Conservation (phyloP, 2,329 filamentous ascomycete species). For the Fusarium odoratissimum region DNA sequence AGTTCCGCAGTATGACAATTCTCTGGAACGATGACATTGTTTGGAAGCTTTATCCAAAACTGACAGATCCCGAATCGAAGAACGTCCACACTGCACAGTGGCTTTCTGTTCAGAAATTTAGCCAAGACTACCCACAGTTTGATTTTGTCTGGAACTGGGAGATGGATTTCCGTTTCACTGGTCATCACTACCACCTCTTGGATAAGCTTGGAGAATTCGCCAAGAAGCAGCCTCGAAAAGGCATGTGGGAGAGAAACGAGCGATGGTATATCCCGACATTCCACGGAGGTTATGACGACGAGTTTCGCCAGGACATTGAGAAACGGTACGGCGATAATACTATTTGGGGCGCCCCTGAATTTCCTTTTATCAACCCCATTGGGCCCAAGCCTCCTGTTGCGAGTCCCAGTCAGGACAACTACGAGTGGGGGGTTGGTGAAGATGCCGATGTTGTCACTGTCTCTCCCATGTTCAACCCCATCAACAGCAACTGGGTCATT, state of each 20-base stretch:
- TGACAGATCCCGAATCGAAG: conserved; percentile 70
- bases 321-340: conserved; percentile 61
- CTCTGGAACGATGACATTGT: conserved; percentile 82
- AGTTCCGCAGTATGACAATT: conserved; percentile 77
- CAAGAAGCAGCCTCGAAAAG: conserved; percentile 75
- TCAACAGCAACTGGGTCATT: conserved; percentile 79
- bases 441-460: conserved; percentile 80
- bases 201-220: conserved; percentile 73
- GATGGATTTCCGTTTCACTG: conserved; percentile 82
- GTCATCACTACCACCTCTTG: conserved; percentile 84
- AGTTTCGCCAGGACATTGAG: conserved; percentile 75
- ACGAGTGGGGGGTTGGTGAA: conserved; percentile 81
- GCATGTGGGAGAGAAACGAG: conserved; percentile 78
- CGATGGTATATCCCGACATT: conserved; percentile 77
- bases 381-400: conserved; percentile 72
- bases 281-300: conserved; percentile 74
- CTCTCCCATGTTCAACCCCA: conserved; percentile 82
- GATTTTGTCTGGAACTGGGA: conserved; percentile 92
- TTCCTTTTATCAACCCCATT: conserved; percentile 70
- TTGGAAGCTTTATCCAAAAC: conserved; percentile 78
- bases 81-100: conserved; percentile 73
- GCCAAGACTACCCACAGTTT: conserved; percentile 80
- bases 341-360: conserved; percentile 74
- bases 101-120: conserved; percentile 80
- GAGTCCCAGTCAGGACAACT: conserved; percentile 71